These are phyloP conservation scores for Solanum peruvianum DNA, from an alignment of 257 asterid genomes.

Conservation along the genomic window DNA sequence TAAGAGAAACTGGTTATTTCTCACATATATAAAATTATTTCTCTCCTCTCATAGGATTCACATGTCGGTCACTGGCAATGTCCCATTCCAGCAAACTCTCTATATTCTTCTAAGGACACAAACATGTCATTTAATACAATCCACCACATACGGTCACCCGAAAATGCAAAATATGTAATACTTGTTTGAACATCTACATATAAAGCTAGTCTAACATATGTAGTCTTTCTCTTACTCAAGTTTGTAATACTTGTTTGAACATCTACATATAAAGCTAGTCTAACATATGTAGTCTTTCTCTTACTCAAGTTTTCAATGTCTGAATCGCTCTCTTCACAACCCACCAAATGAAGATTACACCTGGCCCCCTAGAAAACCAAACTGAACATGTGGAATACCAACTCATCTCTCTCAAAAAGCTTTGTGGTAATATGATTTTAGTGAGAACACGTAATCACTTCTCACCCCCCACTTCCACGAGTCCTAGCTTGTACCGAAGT, in stretches of 20 bases:
- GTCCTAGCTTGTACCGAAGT: not conserved
- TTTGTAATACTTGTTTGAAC: not conserved
- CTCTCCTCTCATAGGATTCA: not conserved
- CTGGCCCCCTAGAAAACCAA: not conserved
- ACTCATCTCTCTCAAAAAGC: not conserved
- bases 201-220: not conserved
- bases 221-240: not conserved
- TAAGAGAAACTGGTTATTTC: not conserved
- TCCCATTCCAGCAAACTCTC: not conserved
- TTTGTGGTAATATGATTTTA: not conserved
- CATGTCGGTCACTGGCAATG: not conserved
- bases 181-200: not conserved
- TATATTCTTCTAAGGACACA: not conserved
- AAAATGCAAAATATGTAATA: not conserved
- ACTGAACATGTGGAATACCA: not conserved
- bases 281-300: not conserved
- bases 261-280: not conserved
- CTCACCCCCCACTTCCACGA: not conserved
- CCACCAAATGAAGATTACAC: not conserved
- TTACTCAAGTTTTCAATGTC: not conserved
- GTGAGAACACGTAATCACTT: not conserved
- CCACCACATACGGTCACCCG: not conserved
- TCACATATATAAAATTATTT: not conserved
- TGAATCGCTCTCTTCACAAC: not conserved
- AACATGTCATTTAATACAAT: not conserved